Base-by-base conservation (phyloP, 495 filamentous ascomycete genomes). In the Penicillium fimorum region DNA sequence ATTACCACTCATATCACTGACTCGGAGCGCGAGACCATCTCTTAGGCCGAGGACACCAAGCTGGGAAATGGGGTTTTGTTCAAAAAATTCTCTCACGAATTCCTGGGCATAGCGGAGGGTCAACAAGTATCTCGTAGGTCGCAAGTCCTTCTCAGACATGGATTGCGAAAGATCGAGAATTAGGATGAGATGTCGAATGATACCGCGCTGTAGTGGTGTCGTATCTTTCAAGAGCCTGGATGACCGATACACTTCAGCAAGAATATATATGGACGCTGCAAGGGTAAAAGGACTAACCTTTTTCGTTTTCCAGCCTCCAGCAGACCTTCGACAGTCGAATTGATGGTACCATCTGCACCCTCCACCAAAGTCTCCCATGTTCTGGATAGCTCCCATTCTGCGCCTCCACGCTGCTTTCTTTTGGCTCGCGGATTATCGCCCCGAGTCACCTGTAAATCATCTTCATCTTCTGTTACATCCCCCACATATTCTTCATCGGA, bases 61-160 rank as follows among this genome's bases (percentile, higher is more conserved):
- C 66, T 98, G 95, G 29, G 90, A 94, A 69, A 98, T 97, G n/a
- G 94, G 94, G 57, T 98, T 98, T 70, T 98, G 94, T 70, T 97
- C 93, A 68, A 97, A 98, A 73, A 91, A 98, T 61, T 97, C 95
- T 44, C 85, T 81, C 37, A 97, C 87, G 68, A 96, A 97, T 56
- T 90, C 87, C 57, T 87, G 81, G 44, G 92, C 89, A 75, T 92
- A 95, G 61, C 86, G 86, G 56, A 97, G 80, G 9, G 86, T 86
- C 37, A 96, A 79, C 41, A 90, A 81, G 69, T 93, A 91, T 32
- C 93, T 83, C 18, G 83, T 96, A 6, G 94, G 94, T 13, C 90
- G 84, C 32, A 97, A 78, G 62, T 98, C 94, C 70, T 97, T 97
- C 72, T 97, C 94, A 13, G 82, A 73, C 94, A 98, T 98, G 18